Evolutionary conservation across 164 flowering plant species (phyloP).

Genomic region (Aristolochia fimbriata): DNA sequence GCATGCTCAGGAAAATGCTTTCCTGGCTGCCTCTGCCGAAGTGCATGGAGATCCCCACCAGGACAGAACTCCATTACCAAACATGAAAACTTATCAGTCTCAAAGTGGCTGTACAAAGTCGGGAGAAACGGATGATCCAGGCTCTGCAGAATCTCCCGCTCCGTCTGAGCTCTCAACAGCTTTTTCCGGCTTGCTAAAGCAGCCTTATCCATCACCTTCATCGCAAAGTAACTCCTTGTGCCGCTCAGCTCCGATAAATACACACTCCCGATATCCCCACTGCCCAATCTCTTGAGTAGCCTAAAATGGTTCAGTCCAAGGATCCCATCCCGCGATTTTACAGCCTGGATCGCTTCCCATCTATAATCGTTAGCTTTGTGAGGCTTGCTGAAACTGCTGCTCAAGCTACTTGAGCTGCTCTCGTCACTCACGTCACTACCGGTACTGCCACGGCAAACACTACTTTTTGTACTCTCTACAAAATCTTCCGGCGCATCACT

Average conservation of each 20-base stretch:
- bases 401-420: constrained; percentile 61
- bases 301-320: constrained; percentile 57
- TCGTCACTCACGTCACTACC: constrained; percentile 81
- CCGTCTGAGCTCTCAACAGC: constrained; percentile 81
- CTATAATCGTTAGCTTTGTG: constrained; percentile 65
- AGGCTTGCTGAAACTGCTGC: constrained; percentile 55
- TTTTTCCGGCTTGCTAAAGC: constrained; percentile 61
- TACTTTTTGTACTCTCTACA: constrained; percentile 48
- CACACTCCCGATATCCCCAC: constrained; percentile 85
- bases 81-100: constrained; percentile 68
- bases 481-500: constrained; percentile 31
- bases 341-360: constrained; percentile 75
- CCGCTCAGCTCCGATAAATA: constrained; percentile 66
- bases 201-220: constrained; percentile 85
- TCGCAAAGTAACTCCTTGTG: constrained; percentile 49
- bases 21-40: constrained; percentile 77
- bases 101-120: constrained; percentile 72
- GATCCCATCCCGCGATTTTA: constrained; percentile 42
- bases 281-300: constrained; percentile 50
- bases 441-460: constrained; percentile 57
- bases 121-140: constrained; percentile 91
- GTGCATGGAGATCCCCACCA: constrained; percentile 83
- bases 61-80: constrained; percentile 92
- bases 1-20: constrained; percentile 78
- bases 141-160: constrained; percentile 74